Evolutionary conservation across 2,329 filamentous ascomycete genomes (phyloP), one percentile per base, ranked within the genome.

Genomic region (Sclerotinia borealis): DNA sequence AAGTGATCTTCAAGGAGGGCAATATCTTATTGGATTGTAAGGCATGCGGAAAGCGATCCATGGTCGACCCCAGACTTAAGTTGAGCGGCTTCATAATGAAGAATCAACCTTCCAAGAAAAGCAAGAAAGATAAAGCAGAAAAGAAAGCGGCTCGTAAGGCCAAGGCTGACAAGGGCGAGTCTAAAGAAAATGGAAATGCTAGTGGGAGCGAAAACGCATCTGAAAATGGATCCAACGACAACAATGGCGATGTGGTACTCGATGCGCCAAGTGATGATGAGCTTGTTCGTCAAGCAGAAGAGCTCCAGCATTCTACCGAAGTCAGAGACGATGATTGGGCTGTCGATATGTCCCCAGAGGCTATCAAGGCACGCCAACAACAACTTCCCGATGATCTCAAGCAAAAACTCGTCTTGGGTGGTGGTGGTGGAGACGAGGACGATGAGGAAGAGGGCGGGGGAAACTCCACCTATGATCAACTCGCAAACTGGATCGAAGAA

Each of bases 71-170:
- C 69, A 92, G 93, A 75, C 87, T 96, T 77, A 99, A 99, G 84
- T 88, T 99, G 69, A 96, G 91, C 78, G 91, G 91, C 67, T 99
- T 96, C 83, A 97, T 99, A 76, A 80, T 98, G 76, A 98, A 98
- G 85, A 96, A 95, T 76, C 88, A 92, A 77, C 89, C 91, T 72
- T 87, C 86, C 79, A 96, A 96, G 83, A 96, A 96, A 82, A 92
- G 92, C 78, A 97, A 97, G 85, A 96, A 96, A 80, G 92, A 97
- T 83, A 98, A 96, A 84, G 89, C 92, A 63, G 91, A 87, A 76
- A 84, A 90, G 78, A 96, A 95, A 82, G 95, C 95, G 77, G 90
- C 91, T 74, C 92, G 92, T 76, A 92, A 90, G 78, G 92, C 81
- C 65, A 78, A 81, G 65, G 80, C 81, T 65, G 80, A 77, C 47